Evolutionary conservation across 257 asterid genomes (phyloP).

Genomic region (Ophiorrhiza pumila): DNA sequence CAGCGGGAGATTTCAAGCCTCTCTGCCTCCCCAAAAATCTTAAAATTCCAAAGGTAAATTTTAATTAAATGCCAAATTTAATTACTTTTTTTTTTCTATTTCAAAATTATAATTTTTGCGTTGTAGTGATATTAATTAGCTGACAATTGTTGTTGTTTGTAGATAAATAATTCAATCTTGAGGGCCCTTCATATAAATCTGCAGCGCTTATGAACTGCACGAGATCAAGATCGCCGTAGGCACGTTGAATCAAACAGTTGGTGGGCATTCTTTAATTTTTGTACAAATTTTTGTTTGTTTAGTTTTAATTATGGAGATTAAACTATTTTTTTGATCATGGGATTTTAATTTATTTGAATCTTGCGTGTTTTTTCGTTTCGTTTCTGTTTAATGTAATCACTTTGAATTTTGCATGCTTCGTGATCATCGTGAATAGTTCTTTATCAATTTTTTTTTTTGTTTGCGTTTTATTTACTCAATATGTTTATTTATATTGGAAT

Average conservation of each 20-base stretch:
- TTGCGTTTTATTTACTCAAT: background rate
- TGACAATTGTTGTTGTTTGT: slow-evolving; percentile 17
- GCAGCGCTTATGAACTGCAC: slow-evolving; percentile 3
- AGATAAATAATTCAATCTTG: slow-evolving; percentile 12
- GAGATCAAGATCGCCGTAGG: slow-evolving; percentile 19
- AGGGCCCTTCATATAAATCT: slow-evolving; percentile 4
- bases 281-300: background rate
- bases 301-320: background rate
- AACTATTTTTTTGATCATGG: background rate
- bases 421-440: background rate
- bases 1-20: slow-evolving; percentile 10
- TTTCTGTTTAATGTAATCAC: background rate
- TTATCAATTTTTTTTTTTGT: background rate
- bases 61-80: background rate
- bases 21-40: slow-evolving; percentile 14
- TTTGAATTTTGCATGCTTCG: too few species aligned
- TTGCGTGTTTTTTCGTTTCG: background rate
- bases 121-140: slow-evolving; percentile 10
- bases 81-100: background rate
- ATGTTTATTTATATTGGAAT: background rate
- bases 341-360: background rate
- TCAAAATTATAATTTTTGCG: background rate
- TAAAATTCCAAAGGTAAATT: background rate
- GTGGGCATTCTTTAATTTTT: slow-evolving; percentile 12
- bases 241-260: slow-evolving; percentile 12